A percentile compares a stretch with the other conserved stretches of the same genome.
These are phyloP conservation scores for Prunus mongolica DNA, from an alignment of 306 rosid species.

Conservation along the genomic window DNA sequence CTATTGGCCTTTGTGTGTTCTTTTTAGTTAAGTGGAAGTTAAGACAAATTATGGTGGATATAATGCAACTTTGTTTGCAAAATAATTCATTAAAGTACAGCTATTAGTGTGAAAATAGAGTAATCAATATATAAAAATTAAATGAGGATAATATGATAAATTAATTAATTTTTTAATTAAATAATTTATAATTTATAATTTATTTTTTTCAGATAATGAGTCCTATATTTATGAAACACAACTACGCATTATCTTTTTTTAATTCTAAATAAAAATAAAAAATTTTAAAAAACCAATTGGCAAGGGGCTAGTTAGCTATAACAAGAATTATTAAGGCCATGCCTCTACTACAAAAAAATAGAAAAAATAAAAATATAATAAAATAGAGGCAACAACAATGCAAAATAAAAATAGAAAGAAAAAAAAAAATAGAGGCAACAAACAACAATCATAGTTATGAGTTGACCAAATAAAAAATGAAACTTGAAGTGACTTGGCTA, in stretches of 20 bases:
- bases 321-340: neutral
- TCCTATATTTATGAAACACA: too few relatives aligned
- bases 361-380: too few relatives aligned
- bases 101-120: neutral
- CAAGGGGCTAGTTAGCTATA: neutral
- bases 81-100: neutral
- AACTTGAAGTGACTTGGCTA: neutral
- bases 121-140: neutral
- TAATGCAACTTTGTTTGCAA: neutral
- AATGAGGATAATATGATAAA: too few relatives aligned
- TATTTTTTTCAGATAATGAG: too few relatives aligned
- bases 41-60: neutral
- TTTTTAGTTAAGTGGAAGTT: neutral
- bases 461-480: neutral
- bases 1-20: neutral
- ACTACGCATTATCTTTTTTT: too few relatives aligned
- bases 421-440: neutral
- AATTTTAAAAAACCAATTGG: too few relatives aligned
- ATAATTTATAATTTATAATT: too few relatives aligned
- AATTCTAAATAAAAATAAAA: too few relatives aligned
- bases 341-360: too few relatives aligned
- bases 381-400: neutral
- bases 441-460: neutral
- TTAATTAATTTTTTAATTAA: too few relatives aligned
- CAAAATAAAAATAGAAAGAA: neutral